Evolutionary conservation across 495 filamentous ascomycete genomes (phyloP).

Genomic region (Annulohypoxylon nitens): DNA sequence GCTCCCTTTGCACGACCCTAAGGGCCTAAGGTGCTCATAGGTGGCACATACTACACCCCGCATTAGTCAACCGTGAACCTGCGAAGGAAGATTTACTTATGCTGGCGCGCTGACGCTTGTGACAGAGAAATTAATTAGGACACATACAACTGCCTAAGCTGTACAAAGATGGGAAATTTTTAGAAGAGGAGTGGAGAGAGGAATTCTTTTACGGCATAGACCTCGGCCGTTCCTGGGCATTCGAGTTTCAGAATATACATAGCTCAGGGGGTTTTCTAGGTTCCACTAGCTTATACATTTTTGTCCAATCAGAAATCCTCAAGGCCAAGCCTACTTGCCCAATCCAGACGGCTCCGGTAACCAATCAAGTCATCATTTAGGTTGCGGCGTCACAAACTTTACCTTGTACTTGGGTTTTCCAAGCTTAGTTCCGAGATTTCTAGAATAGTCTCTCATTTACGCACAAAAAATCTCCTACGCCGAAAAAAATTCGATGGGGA

Average conservation of each 20-base stretch:
- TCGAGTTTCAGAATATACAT: conserved; percentile 40
- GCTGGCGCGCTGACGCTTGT: conserved; percentile 27
- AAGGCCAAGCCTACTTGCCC: conserved; percentile 31
- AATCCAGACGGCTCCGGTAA: conserved; percentile 29
- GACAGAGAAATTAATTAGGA: conserved; percentile 29
- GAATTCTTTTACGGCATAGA: conserved; percentile 24
- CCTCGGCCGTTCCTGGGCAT: conserved; percentile 10
- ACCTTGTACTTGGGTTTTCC: conserved; percentile 20
- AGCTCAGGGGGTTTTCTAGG: conserved; percentile 16
- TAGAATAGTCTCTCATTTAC: conserved; percentile 7
- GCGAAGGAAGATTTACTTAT: conserved; percentile 13
- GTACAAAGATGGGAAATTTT: conserved; percentile 21
- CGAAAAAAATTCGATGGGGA: neutral
- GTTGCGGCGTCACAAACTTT: conserved; percentile 14
- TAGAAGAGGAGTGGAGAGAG: conserved; percentile 5
- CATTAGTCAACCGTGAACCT: conserved; percentile 10
- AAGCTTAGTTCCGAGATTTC: conserved; percentile 9
- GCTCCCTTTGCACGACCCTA: neutral
- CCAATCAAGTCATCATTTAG: conserved; percentile 26
- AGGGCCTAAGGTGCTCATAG: too few species aligned
- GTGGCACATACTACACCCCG: conserved; percentile 1
- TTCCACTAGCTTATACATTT: conserved; percentile 5
- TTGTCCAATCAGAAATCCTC: conserved; percentile 28
- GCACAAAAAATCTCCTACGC: neutral
- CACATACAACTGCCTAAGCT: conserved; percentile 26